Evolutionary conservation across 177 flowering plant genomes (phyloP).

Genomic region (Vitis hybrid): DNA sequence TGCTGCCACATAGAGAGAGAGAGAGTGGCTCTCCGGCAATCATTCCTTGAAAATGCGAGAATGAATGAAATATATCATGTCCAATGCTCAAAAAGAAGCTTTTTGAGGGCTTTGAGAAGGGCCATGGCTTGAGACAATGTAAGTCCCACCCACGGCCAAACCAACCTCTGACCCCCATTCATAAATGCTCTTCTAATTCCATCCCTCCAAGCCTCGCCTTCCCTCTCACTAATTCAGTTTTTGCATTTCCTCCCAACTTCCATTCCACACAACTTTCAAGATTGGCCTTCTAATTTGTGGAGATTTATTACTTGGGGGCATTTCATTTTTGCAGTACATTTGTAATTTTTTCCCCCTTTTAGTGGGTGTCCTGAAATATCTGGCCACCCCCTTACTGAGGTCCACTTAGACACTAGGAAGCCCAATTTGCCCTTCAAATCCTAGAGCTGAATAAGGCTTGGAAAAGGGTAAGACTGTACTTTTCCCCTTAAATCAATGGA

Average conservation of each 20-base stretch:
- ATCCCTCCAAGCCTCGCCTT: neutral
- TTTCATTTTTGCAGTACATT: no score
- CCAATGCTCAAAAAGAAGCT: neutral
- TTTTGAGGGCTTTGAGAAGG: neutral
- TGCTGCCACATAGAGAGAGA: neutral
- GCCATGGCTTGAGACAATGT: neutral
- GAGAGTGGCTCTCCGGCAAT: constrained; percentile 5
- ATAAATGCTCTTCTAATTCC: neutral
- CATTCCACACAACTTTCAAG: no score
- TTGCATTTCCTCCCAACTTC: neutral
- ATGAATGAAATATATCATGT: constrained; percentile 7
- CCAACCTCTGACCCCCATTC: neutral
- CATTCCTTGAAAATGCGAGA: constrained; percentile 10
- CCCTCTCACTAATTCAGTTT: neutral
- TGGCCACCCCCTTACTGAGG: no score
- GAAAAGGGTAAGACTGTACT: no score
- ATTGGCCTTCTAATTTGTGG: no score
- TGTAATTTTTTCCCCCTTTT: no score
- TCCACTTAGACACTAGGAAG: neutral
- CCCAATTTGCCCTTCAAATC: neutral
- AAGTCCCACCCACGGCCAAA: constrained; percentile 3
- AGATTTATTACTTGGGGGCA: no score
- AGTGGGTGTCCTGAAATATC: no score
- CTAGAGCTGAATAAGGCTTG: no score
- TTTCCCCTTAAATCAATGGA: neutral